A percentile compares a stretch with the other conserved stretches of the same genome.
Conservation (phyloP, 805 yeast genomes). For the Yamadazyma akitaensis region DNA sequence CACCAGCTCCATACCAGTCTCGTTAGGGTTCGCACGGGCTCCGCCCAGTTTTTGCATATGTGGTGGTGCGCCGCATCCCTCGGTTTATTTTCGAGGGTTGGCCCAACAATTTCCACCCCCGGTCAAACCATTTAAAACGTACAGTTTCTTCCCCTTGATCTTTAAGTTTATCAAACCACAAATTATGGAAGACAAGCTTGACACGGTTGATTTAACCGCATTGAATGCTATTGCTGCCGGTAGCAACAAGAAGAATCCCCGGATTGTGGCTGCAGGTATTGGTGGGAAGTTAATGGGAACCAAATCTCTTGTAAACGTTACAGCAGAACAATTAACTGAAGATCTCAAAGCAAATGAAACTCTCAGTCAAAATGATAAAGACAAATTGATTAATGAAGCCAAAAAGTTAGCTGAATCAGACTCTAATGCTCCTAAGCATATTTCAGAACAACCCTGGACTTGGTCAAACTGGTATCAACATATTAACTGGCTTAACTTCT, state of each 20-base stretch:
- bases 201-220: conserved; percentile 54
- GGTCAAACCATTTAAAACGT: too few relatives aligned
- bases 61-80: background rate
- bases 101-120: too few relatives aligned
- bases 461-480: conserved; percentile 66
- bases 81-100: too few relatives aligned
- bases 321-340: conserved; percentile 59
- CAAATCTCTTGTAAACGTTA: conserved; percentile 62
- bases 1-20: too few relatives aligned
- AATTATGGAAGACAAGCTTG: conserved; percentile 16
- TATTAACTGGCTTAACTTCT: conserved; percentile 73
- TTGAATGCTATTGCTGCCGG: conserved; percentile 84
- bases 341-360: conserved; percentile 41
- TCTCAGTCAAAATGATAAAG: conserved; percentile 32
- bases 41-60: too few relatives aligned
- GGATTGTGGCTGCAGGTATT: conserved; percentile 74
- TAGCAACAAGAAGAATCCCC: conserved; percentile 61
- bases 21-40: too few relatives aligned
- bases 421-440: conserved; percentile 36
- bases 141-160: background rate
- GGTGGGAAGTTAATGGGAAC: conserved; percentile 83
- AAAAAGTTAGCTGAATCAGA: conserved; percentile 28
- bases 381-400: conserved; percentile 24
- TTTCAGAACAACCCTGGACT: conserved; percentile 80
- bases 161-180: too few relatives aligned